phyloP scores from a whole-genome alignment of 139 green algal genomes.

The Gonium pectorale region DNA sequence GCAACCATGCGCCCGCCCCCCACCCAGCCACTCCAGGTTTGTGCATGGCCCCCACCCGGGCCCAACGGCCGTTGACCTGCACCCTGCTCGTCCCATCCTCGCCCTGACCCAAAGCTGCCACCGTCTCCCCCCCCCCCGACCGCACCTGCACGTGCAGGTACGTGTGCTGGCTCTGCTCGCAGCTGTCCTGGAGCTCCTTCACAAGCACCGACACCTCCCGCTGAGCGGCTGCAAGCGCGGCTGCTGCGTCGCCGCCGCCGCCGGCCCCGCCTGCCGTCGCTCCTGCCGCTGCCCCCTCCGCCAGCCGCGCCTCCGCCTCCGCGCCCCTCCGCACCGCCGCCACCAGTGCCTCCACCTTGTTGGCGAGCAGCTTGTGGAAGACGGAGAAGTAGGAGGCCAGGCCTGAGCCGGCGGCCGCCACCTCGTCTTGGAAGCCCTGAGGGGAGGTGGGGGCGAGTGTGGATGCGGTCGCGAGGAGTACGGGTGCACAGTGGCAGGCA shows the following conservation, averaged over 20 bases:
- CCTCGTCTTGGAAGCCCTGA: conserved; percentile 73
- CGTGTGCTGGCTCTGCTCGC: conserved; percentile 72
- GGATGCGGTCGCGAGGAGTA: neutral
- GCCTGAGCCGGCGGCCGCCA: conserved; percentile 62
- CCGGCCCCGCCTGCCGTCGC: neutral
- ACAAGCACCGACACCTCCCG: conserved; percentile 44
- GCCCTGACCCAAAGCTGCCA: no score
- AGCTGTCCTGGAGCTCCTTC: conserved; percentile 66
- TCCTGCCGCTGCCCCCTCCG: neutral
- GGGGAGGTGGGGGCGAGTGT: neutral
- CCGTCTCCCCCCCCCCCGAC: neutral
- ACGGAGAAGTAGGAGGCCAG: conserved; percentile 84
- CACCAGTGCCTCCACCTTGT: conserved; percentile 26
- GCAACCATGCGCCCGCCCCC: no score
- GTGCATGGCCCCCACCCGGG: no score
- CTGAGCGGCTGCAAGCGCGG: neutral
- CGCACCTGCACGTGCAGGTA: conserved; percentile 76
- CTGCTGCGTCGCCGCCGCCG: neutral
- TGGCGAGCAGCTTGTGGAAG: conserved; percentile 76
- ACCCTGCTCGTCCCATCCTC: no score
- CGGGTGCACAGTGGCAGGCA: no score
- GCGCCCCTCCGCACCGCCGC: neutral
- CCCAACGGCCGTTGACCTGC: no score
- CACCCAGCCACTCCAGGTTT: no score
- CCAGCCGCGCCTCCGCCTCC: neutral